Conservation (phyloP, 768 basidiomycete species). For the Epithele typhae region DNA sequence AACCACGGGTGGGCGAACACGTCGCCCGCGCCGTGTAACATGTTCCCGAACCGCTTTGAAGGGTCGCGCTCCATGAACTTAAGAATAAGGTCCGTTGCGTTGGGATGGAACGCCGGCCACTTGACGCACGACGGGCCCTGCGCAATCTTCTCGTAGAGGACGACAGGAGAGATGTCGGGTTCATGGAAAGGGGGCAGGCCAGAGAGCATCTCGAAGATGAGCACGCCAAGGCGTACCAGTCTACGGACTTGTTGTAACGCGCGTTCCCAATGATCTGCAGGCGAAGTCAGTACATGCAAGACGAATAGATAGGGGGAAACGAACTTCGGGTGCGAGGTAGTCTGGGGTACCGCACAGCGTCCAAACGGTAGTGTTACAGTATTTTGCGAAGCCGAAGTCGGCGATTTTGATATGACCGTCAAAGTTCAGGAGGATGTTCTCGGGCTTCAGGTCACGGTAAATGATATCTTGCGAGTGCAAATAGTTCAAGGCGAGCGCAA, state of each 20-base stretch:
- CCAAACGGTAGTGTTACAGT: slow-evolving; percentile 83
- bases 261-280: slow-evolving; percentile 69
- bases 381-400: slow-evolving; percentile 95
- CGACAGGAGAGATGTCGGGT: slow-evolving; percentile 75
- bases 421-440: slow-evolving; percentile 89
- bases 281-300: background rate
- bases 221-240: slow-evolving; percentile 98
- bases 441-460: slow-evolving; percentile 97
- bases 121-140: slow-evolving; percentile 67
- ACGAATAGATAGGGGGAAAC: slow-evolving; percentile 7
- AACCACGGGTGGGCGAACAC: slow-evolving; percentile 96
- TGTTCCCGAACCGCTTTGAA: slow-evolving; percentile 84
- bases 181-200: slow-evolving; percentile 95
- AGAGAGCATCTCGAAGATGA: slow-evolving; percentile 97
- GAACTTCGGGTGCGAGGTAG: slow-evolving; percentile 93
- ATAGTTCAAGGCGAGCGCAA: slow-evolving; percentile 88
- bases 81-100: slow-evolving; percentile 84
- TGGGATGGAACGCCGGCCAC: slow-evolving; percentile 75
- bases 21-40: slow-evolving; percentile 83
- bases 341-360: slow-evolving; percentile 95
- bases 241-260: slow-evolving; percentile 93
- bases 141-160: slow-evolving; percentile 89
- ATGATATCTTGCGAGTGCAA: slow-evolving; percentile 85
- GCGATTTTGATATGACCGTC: slow-evolving; percentile 97
- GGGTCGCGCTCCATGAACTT: slow-evolving; percentile 90